Conservation (phyloP, 345 rosid species). For the Linum tenue region DNA sequence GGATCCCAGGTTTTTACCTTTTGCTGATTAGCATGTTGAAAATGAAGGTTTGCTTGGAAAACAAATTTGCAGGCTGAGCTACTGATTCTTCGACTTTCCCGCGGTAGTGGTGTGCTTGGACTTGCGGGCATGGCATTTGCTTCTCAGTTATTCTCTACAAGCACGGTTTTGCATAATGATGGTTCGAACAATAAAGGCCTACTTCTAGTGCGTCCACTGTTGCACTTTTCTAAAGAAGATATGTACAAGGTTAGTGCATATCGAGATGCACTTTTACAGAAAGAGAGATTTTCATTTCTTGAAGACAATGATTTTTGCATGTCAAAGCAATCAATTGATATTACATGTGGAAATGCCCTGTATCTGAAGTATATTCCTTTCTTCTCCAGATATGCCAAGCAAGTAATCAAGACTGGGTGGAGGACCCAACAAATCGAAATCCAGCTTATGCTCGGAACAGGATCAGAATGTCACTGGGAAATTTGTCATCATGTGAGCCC, state of each 20-base stretch:
- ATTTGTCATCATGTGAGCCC: conserved; percentile 52
- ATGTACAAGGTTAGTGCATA: conserved; percentile 54
- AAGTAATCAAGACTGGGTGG: conserved; percentile 54
- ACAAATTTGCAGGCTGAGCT: conserved; percentile 67
- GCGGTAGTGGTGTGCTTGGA: conserved; percentile 89
- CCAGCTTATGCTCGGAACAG: conserved; percentile 69
- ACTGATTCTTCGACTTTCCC: conserved; percentile 79
- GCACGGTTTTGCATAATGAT: conserved; percentile 20
- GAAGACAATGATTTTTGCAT: background rate
- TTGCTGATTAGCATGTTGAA: background rate
- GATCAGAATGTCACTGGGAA: conserved; percentile 59
- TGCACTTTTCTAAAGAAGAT: conserved; percentile 68
- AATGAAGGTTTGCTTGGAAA: background rate
- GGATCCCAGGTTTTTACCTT: background rate
- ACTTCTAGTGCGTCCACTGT: conserved; percentile 69
- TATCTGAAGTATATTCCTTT: background rate
- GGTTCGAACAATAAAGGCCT: conserved; percentile 33
- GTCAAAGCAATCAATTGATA: background rate
- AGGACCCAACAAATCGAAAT: conserved; percentile 79
- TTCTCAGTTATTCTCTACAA: conserved; percentile 50
- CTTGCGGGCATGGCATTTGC: conserved; percentile 82
- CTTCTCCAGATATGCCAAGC: conserved; percentile 58
- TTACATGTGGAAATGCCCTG: background rate
- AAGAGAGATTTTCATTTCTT: background rate
- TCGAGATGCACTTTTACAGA: background rate